phyloP scores from a whole-genome alignment of 1,284 basidiomycete species.

The Fomitopsis pinicola region DNA sequence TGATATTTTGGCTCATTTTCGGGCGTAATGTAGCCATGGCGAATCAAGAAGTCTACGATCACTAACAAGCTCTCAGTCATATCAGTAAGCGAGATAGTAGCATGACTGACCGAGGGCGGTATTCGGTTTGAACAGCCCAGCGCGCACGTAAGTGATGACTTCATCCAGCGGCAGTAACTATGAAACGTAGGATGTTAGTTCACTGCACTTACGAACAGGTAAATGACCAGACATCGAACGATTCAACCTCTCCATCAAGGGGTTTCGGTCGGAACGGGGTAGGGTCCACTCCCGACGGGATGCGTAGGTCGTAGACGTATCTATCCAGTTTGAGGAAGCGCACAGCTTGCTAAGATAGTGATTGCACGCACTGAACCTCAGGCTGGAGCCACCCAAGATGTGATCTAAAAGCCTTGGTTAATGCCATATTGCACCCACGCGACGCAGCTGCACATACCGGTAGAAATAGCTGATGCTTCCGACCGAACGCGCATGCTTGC shows the following conservation, averaged over 20 bases:
- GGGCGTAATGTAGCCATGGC: slow-evolving; percentile 71
- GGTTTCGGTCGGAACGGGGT: slow-evolving; percentile 63
- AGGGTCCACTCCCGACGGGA: slow-evolving; percentile 52
- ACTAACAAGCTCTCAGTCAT: background rate
- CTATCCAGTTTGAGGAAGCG: slow-evolving; percentile 29
- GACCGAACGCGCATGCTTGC: slow-evolving; percentile 51
- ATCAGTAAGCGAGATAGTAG: background rate
- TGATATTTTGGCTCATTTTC: slow-evolving; percentile 75
- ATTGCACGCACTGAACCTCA: slow-evolving; percentile 64
- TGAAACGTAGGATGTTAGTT: background rate
- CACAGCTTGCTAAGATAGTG: background rate
- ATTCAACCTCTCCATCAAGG: slow-evolving; percentile 90
- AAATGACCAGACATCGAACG: slow-evolving; percentile 60
- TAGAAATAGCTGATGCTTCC: slow-evolving; percentile 69
- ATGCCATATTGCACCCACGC: background rate
- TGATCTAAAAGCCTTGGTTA: slow-evolving; percentile 41
- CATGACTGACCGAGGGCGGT: slow-evolving; percentile 62
- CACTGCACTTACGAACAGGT: background rate
- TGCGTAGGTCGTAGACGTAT: slow-evolving; percentile 77
- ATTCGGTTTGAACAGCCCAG: slow-evolving; percentile 81
- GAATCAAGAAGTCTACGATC: slow-evolving; percentile 76
- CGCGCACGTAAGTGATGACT: slow-evolving; percentile 53
- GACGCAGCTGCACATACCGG: slow-evolving; percentile 38
- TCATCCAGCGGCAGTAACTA: slow-evolving; percentile 58
- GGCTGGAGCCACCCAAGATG: slow-evolving; percentile 79